Base-by-base conservation (phyloP, 306 rosid species). In the Medicago lupulina region DNA sequence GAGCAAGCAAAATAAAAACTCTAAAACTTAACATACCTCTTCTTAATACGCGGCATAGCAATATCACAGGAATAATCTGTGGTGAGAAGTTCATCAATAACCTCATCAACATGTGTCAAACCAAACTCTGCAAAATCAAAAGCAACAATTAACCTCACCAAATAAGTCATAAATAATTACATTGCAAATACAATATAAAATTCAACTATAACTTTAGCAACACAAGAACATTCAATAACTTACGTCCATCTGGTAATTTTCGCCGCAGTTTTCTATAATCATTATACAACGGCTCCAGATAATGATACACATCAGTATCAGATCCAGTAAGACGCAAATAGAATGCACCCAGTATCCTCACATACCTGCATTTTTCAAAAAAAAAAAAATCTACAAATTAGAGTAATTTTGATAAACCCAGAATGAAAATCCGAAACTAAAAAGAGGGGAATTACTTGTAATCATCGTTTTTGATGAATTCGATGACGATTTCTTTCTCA, bases 61-160 rank as follows among this genome's bases (percentile, higher is more conserved):
- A 96, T 81, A 80, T 96, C 99, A 38, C 98, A 96, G 34, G 93
- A 92, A 76, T 92, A 96, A 81, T 96, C 99, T 39, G 10, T 91
- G 2, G 92, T 92, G 65, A 96, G 85, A 85, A 96, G 97, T 72
- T 96, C 99, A 81, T 96, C 98, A 70, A 96, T 96, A 68, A 92
- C 92, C 90, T 96, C 99, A 83, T 96, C 99, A 81, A 96, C 97
- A 51, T 90, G 99, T 1, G 98, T 90, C 89, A 96, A 87, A 23
- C 83, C 0, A 82, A 85, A 96, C 54, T 82, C 99, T 95, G 85
- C 77, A 67, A 80, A 78, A 79, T 59, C 57, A 61, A 51, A 9
- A 54, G 28, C 46, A 78, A 49, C 13, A 39, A 13, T 18, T 51
- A n/a, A n/a, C n/a, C n/a, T n/a, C n/a, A n/a, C n/a, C n/a, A n/a